Evolutionary conservation across 129 eudicot genomes (phyloP).

Genomic region (Artemisia argyi): DNA sequence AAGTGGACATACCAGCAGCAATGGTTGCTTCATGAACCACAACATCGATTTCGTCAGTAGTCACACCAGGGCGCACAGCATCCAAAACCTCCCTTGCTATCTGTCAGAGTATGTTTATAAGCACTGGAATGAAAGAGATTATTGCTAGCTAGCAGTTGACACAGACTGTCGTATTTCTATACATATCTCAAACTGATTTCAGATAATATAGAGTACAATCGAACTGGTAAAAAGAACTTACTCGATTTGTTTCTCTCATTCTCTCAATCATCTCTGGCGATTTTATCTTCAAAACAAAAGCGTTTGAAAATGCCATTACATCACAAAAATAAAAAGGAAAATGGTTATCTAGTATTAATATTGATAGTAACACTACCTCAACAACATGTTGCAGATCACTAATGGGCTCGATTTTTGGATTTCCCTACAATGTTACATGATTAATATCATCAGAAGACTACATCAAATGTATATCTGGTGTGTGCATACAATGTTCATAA

Average conservation of each 20-base stretch:
- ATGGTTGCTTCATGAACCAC: conserved; percentile 92
- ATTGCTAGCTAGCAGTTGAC: background rate
- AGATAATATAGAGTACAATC: background rate
- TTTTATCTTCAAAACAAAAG: conserved; percentile 66
- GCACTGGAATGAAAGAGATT: no score
- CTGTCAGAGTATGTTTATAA: conserved; percentile 36
- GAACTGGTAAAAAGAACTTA: conserved; percentile 36
- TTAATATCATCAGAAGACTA: conserved; percentile 1
- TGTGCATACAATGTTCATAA: background rate
- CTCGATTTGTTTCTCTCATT: conserved; percentile 92
- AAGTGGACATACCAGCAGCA: conserved; percentile 68
- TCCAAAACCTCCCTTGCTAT: conserved; percentile 94
- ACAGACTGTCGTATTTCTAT: background rate
- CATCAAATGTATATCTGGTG: no score
- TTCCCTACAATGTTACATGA: conserved; percentile 55
- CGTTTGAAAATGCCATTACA: conserved; percentile 20
- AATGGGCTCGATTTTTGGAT: conserved; percentile 76
- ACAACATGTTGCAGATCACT: conserved; percentile 89
- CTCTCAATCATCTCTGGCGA: conserved; percentile 80
- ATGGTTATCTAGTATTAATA: background rate
- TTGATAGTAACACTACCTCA: conserved; percentile 57
- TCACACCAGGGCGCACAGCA: conserved; percentile 85
- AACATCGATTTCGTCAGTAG: conserved; percentile 97
- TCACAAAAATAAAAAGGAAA: background rate
- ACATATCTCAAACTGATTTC: background rate